These are phyloP conservation scores for Phaseolus coccineus DNA, from an alignment of 331 rosid species.

Conservation along the genomic window DNA sequence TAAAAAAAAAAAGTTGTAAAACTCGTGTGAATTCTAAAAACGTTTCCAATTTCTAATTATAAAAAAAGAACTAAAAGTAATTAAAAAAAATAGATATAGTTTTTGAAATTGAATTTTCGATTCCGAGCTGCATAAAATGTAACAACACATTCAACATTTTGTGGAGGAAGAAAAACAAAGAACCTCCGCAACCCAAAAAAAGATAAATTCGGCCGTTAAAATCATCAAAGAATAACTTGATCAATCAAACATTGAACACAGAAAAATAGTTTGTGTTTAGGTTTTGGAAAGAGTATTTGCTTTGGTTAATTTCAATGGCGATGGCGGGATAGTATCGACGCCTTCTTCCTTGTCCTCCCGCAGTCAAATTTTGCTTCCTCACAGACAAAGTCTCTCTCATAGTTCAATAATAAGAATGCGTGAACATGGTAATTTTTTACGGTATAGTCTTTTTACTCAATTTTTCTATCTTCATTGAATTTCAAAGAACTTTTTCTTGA, in stretches of 20 bases:
- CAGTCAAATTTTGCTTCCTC: constrained; percentile 79
- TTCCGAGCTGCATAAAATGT: too few relatives aligned
- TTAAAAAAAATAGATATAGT: too few relatives aligned
- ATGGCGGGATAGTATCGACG: constrained; percentile 88
- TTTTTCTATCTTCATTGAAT: background rate
- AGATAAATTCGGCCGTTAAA: too few relatives aligned
- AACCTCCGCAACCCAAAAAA: background rate
- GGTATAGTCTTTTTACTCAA: background rate
- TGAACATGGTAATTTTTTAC: background rate
- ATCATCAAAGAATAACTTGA: background rate
- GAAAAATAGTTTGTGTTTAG: background rate
- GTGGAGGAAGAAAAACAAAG: background rate
- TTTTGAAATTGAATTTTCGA: too few relatives aligned
- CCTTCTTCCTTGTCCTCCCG: constrained; percentile 85
- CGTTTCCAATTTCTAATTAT: too few relatives aligned
- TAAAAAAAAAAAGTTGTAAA: too few relatives aligned
- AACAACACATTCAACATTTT: too few relatives aligned
- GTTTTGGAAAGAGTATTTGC: background rate
- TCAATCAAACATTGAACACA: background rate
- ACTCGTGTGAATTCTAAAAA: too few relatives aligned
- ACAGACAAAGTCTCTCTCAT: constrained; percentile 54
- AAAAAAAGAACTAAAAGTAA: too few relatives aligned
- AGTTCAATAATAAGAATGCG: background rate
- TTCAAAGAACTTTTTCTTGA: constrained; percentile 79
- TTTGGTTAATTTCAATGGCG: constrained; percentile 57